Conservation (phyloP, 2,329 filamentous ascomycete species). For the Huntiella abstrusa region DNA sequence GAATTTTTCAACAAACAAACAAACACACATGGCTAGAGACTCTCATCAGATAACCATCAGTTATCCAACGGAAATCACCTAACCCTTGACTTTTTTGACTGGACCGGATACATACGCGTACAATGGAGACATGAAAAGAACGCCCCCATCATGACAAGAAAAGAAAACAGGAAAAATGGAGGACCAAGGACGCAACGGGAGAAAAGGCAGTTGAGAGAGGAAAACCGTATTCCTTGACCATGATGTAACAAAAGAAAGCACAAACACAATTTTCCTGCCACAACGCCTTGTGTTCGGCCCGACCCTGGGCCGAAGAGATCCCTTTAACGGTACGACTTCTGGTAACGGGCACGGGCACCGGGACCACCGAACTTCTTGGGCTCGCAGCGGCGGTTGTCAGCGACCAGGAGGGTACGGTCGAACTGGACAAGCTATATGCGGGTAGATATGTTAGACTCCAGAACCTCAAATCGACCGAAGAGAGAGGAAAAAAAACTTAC, state of each 20-base stretch:
- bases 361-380: conserved; percentile 96
- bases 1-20: no score
- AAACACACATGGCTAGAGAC: no score
- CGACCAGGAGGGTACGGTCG: conserved; percentile 92
- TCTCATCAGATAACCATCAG: no score
- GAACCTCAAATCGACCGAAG: background rate
- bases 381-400: conserved; percentile 97
- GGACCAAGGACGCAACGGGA: conserved; percentile 8
- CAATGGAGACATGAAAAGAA: background rate
- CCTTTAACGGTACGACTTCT: conserved; percentile 96
- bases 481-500: conserved; percentile 5
- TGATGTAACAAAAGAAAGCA: conserved; percentile 13
- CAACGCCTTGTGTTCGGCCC: conserved; percentile 12
- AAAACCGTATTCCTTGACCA: conserved; percentile 12
- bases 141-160: conserved; percentile 9
- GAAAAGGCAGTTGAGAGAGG: conserved; percentile 12
- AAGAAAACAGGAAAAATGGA: conserved; percentile 10
- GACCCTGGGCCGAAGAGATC: conserved; percentile 11
- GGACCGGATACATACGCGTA: conserved; percentile 1
- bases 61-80: no score
- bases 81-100: conserved; percentile 5
- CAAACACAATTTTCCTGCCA: conserved; percentile 12
- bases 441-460: conserved; percentile 38
- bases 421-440: conserved; percentile 53
- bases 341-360: conserved; percentile 90